Evolutionary conservation across 2,329 filamentous ascomycete species (phyloP).

Genomic region (Lasiodiplodia theobromae): DNA sequence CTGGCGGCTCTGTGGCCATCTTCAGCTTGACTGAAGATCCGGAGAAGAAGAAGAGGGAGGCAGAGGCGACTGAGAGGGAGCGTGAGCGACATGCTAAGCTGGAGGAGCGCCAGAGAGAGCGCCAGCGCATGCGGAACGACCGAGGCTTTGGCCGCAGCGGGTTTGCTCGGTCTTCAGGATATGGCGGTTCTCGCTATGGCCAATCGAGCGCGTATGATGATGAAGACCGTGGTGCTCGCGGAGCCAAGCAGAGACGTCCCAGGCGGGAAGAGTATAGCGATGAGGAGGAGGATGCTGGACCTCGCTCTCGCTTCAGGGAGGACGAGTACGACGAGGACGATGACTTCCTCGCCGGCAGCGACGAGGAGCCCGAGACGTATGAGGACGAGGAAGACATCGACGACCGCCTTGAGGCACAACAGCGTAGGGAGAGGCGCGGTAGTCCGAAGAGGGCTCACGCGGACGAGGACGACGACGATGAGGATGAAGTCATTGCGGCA

Average conservation of each 20-base stretch:
- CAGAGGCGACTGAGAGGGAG: constrained; percentile 78
- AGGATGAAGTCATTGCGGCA: constrained; percentile 41
- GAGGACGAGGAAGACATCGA: constrained; percentile 63
- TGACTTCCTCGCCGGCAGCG: constrained; percentile 77
- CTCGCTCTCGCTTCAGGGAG: constrained; percentile 64
- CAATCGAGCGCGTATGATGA: constrained; percentile 69
- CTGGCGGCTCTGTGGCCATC: constrained; percentile 66
- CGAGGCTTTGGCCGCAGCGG: constrained; percentile 55
- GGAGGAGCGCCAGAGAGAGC: constrained; percentile 45
- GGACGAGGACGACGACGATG: constrained; percentile 45
- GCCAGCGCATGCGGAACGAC: constrained; percentile 68
- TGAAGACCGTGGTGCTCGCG: constrained; percentile 55
- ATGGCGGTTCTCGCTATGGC: constrained; percentile 60
- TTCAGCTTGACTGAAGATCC: constrained; percentile 76
- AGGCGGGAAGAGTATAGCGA: constrained; percentile 65
- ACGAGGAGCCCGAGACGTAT: constrained; percentile 71
- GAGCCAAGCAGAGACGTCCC: constrained; percentile 46
- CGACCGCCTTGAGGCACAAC: constrained; percentile 49
- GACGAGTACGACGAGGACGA: constrained; percentile 83
- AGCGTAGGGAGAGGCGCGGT: constrained; percentile 48
- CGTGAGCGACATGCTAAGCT: constrained; percentile 63
- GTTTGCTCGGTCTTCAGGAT: constrained; percentile 56
- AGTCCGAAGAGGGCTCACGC: constrained; percentile 50
- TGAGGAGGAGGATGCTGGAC: constrained; percentile 77
- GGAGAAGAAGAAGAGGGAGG: constrained; percentile 75